Percentiles rank a stretch among this genome's conserved stretches.
Evolutionary conservation across 352 stramenopile species (phyloP).

Genomic region (Elongisporangium prolatum): DNA sequence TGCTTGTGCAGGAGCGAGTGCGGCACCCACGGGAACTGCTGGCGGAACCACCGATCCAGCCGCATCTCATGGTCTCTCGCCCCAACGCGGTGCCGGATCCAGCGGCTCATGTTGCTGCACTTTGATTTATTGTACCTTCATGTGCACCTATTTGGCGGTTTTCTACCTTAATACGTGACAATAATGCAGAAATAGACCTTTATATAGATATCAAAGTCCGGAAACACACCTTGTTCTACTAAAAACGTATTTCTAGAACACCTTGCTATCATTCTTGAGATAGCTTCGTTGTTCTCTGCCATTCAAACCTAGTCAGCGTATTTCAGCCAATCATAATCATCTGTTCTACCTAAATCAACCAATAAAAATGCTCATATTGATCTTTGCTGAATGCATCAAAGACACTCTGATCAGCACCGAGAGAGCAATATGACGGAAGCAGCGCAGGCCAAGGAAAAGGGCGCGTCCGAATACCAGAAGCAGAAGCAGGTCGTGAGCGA

Average conservation of each 20-base stretch:
- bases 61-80: constrained; percentile 52
- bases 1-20: constrained; percentile 62
- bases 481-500: constrained; percentile 76
- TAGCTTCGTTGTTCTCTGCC: neutral
- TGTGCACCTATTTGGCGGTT: neutral
- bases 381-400: constrained; percentile 21
- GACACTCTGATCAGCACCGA: constrained; percentile 1
- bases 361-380: neutral
- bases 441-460: constrained; percentile 50
- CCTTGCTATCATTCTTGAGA: neutral
- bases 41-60: constrained; percentile 59
- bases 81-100: constrained; percentile 41
- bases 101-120: constrained; percentile 39
- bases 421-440: constrained; percentile 17
- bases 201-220: no score
- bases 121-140: constrained; percentile 10
- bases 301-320: constrained; percentile 4
- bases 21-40: constrained; percentile 41
- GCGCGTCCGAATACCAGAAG: constrained; percentile 66
- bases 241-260: neutral
- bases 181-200: neutral
- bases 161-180: constrained; percentile 1
- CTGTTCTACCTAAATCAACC: neutral
- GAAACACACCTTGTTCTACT: no score
- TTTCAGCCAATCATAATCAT: constrained; percentile 12